Base-by-base conservation (phyloP, 2,329 filamentous ascomycete genomes). In the Penicillium sp. region DNA sequence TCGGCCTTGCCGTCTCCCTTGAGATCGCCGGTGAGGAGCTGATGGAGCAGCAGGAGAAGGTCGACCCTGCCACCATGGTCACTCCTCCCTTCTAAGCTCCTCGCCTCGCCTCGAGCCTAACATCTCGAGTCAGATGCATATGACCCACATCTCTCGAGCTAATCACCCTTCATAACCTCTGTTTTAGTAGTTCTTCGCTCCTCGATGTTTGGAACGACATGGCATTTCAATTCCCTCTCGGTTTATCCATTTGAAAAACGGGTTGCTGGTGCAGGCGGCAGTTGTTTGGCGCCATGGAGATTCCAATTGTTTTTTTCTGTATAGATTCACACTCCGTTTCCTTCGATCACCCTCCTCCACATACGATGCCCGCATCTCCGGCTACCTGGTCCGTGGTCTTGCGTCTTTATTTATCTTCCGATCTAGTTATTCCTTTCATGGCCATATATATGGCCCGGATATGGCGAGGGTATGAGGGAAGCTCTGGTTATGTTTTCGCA, bases 1-100 rank as follows among this genome's bases (percentile, higher is more conserved):
- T 97, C 63, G 93, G 93, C 61, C 81, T 98, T 57, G 90, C 89
- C 54, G 89, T 98, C 63, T 95, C 91, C 42, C 89, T 95, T 60
- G 90, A 95, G 78, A 83, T 88, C 45, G 84, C 84, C 44, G 81
- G 84, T 48, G 90, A 95, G 71, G 89, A 95, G 70, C 77, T 95
- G 60, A 88, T 93, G 79, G 86, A 91, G 72, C 87, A 90, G 74
- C 87, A 90, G 72, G 86, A 89, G 70, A 72, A 65, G 57, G 66
- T 69, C 41, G 72, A 73, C 41, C 59, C 72, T 46, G 64, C 70
- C 52, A 69, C 70, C 57, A 70, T 73, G 59, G 62, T 75, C 52
- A 70, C 72, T 52, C 76, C 78, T 53, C 77, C 78, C 45, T 76
- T 77, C 66, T 78, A 76, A 70, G 54, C 50, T 40, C 43, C 32